Evolutionary conservation across 495 filamentous ascomycete species (phyloP), one percentile per base, ranked within the genome.

Genomic region (Talaromyces liani): DNA sequence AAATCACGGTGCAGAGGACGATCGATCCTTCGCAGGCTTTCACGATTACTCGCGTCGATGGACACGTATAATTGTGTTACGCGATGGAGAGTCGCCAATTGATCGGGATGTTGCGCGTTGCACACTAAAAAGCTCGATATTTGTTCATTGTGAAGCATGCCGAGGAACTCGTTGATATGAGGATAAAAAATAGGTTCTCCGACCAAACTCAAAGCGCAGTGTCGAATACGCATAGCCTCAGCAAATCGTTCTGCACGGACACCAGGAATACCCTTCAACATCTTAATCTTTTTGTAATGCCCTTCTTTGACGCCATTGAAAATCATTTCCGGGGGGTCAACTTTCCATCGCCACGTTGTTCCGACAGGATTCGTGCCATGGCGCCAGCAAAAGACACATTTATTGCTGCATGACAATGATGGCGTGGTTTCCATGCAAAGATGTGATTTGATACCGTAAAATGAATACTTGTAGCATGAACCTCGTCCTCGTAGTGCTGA

Each of bases 121-220:
- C 93, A 98, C 58, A 98, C 93, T 0, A 98, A 81, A 80, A 98
- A 98, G 54, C 88, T 93, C 16, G 91, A 95, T 68, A 98, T 96
- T 70, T 84, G 89, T 71, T 94, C 90, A 20, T 68, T 75, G 75
- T 98, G 93, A 63, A 98, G 79, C 77, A 97, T 78, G 47, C 80
- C 82, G 1, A 93, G 73, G 70, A 98, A 92, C 65, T 88, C 88
- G 74, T 98, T 97, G 78, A 98, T 98, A 73, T 93, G 88, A 22
- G 93, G 93, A 73, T 98, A 98, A 82, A 97, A 98, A 66, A 98
- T 96, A 6, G 93, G 93, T 72, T 98, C 93, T 63, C 93, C 93
- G 41, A 98, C 93, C 51, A 98, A 80, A 69, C 85, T 89, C 22
- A 98, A 79, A 0, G 93, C 93, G 72, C 93, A 98, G 73, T 98